Evolutionary conservation across 495 filamentous ascomycete genomes (phyloP).

Genomic region (Xylaria venustula): DNA sequence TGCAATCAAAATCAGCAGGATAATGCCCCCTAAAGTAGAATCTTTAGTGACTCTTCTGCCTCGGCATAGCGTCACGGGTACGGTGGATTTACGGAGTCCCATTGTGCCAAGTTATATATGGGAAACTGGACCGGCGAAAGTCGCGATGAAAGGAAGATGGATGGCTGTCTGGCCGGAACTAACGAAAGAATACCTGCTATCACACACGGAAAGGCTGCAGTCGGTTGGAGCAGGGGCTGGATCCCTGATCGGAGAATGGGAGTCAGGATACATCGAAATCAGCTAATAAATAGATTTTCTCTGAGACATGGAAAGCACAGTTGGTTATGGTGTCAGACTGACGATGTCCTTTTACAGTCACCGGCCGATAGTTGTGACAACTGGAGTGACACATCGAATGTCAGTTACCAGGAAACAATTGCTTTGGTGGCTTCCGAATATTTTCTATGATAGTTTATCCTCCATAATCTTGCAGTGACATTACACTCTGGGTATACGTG

Average conservation of each 20-base stretch:
- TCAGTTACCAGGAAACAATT: too few species aligned
- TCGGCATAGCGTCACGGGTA: background rate
- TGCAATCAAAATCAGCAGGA: background rate
- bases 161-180: background rate
- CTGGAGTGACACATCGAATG: too few species aligned
- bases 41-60: background rate
- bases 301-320: too few species aligned
- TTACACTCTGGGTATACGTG: too few species aligned
- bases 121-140: background rate
- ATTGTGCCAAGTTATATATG: background rate
- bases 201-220: background rate
- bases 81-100: background rate
- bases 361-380: too few species aligned
- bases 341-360: too few species aligned
- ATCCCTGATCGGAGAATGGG: background rate
- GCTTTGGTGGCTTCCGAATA: too few species aligned
- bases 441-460: too few species aligned
- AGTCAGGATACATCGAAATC: background rate
- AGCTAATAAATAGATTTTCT: background rate
- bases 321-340: too few species aligned
- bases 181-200: background rate
- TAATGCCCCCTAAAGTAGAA: background rate
- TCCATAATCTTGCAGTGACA: too few species aligned
- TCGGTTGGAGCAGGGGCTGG: background rate
- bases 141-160: background rate